phyloP scores from a whole-genome alignment of 805 yeast genomes.

The Yarrowia sp. region DNA sequence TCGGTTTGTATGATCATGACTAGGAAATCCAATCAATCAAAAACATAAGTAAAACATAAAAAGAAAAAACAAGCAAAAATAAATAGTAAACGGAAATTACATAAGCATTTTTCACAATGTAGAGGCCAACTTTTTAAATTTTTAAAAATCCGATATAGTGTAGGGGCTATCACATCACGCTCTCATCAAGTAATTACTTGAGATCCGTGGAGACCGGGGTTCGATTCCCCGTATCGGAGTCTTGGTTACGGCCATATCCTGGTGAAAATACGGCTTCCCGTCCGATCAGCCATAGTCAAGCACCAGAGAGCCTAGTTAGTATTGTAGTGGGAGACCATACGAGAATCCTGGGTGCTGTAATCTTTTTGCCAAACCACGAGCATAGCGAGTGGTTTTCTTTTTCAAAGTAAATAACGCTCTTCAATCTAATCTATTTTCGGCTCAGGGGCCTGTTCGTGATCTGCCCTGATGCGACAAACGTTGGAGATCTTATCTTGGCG shows the following conservation, averaged over 20 bases:
- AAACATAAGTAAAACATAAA: too few relatives aligned
- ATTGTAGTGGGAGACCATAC: constrained; percentile 21
- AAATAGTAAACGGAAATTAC: too few relatives aligned
- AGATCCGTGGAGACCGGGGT: constrained; percentile 26
- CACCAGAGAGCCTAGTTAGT: constrained; percentile 19
- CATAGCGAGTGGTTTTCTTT: background rate
- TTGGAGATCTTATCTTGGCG: too few relatives aligned
- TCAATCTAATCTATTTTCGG: too few relatives aligned
- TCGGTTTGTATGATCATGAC: too few relatives aligned
- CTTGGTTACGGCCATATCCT: constrained; percentile 16
- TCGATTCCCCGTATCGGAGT: constrained; percentile 25
- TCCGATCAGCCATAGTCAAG: constrained; percentile 21
- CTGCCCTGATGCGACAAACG: too few relatives aligned
- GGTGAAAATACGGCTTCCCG: constrained; percentile 22
- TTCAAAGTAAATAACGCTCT: too few relatives aligned
- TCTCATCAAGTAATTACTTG: constrained; percentile 19
- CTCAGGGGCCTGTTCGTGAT: too few relatives aligned
- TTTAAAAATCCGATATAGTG: constrained; percentile 7
- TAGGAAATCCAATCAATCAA: too few relatives aligned
- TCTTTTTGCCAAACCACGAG: background rate
- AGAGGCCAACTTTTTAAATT: background rate
- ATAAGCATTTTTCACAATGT: too few relatives aligned
- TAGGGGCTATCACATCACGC: constrained; percentile 26
- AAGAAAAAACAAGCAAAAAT: too few relatives aligned
- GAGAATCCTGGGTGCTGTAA: constrained; percentile 21